Evolutionary conservation across 2,329 filamentous ascomycete species (phyloP), one percentile per base, ranked within the genome.

Genomic region (Monilinia fructigena): DNA sequence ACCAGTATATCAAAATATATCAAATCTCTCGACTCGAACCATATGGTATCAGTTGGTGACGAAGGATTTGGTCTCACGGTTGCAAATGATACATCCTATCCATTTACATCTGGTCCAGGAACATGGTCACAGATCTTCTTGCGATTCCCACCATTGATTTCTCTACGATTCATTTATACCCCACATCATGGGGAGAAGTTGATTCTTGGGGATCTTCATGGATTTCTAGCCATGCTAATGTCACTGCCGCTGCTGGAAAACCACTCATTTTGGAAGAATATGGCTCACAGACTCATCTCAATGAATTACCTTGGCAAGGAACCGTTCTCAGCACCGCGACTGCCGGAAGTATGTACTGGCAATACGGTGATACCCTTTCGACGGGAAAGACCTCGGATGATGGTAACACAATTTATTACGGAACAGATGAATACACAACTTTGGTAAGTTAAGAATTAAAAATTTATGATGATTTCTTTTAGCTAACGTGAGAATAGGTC

Each of bases 31-130:
- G 87, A 90, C 70, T 70, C 80, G 1, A 77, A 82, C 62, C 87
- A 89, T 74, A 83, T 89, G 80, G 85, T 89, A 28, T 82, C 83
- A 0, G 80, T 87, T 26, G 87, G 88, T 7, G 86, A 89, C 69
- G 87, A 90, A 75, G 87, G 88, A 8, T 85, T 85, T 16, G 74
- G 78, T 5, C 70, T 76, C 3, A 70, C 70, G n/a, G 77, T 76
- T 10, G 78, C 76, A 14, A 52, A 56, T 1, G 77, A 78, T 28
- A 77, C 76, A 6, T 76, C 72, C 31, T 84, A 83, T 67, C 80
- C 80, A 1, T 84, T 81, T 71, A 70, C 69, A 2, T 54, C 60
- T 1, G 77, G 74, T 42, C 71, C 70, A 56, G 82, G 85, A n/a
- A 72, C 79, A 6, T 79, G 84, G 73, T 85, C 68, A 78, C 77